Conservation (phyloP, 108 stramenopile species). For the Cyclotella baltica region DNA sequence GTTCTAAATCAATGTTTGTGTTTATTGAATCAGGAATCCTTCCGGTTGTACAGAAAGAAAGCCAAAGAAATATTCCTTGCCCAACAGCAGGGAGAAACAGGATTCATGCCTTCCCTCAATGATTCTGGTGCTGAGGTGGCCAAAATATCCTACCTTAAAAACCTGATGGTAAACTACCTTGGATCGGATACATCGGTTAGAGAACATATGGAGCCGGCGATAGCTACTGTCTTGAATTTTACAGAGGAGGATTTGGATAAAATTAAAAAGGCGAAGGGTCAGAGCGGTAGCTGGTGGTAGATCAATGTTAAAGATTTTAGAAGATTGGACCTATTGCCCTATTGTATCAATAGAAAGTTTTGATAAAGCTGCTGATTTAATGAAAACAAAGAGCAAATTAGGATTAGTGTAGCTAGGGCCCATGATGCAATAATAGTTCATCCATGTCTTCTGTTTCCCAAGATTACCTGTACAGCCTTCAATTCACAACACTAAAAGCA, state of each 20-base stretch:
- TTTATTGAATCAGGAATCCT: slow-evolving; percentile 64
- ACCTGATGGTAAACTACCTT: slow-evolving; percentile 90
- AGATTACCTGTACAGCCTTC: too few species aligned
- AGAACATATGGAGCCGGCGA: slow-evolving; percentile 89
- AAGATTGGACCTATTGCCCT: background rate
- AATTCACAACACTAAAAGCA: too few species aligned
- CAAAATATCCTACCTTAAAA: slow-evolving; percentile 80
- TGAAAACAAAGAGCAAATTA: background rate
- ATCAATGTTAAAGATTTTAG: background rate
- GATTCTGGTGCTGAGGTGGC: slow-evolving; percentile 65
- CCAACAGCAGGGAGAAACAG: slow-evolving; percentile 69
- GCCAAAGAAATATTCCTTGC: slow-evolving; percentile 93
- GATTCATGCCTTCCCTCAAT: slow-evolving; percentile 50
- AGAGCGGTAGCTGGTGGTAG: slow-evolving; percentile 73
- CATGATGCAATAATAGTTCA: too few species aligned
- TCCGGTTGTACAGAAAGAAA: slow-evolving; percentile 89
- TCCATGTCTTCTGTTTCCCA: too few species aligned
- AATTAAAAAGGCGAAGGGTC: slow-evolving; percentile 78
- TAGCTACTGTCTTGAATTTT: slow-evolving; percentile 88
- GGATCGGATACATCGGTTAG: slow-evolving; percentile 71
- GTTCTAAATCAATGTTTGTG: background rate
- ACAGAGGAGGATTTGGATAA: slow-evolving; percentile 71
- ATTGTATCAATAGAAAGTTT: too few species aligned
- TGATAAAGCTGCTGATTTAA: too few species aligned
- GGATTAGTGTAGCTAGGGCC: too few species aligned